Conservation (phyloP, 441 rosid genomes). For the Adansonia rubrostipa region DNA sequence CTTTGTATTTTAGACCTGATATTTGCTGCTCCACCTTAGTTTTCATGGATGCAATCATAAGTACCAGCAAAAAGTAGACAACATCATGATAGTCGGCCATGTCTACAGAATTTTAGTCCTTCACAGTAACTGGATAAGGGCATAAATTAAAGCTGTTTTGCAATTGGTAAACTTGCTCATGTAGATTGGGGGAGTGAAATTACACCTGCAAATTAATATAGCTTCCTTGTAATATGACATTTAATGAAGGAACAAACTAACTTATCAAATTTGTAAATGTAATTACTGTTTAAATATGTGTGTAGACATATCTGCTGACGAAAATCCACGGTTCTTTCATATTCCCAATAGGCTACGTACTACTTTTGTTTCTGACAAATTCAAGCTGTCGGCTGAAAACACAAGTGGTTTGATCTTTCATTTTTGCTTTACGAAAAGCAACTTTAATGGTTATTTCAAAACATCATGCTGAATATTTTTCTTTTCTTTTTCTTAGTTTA, state of each 20-base stretch:
- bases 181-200: not conserved
- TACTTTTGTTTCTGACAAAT: conserved; percentile 11
- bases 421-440: conserved; percentile 30
- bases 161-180: not conserved
- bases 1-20: not conserved
- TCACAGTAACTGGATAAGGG: not conserved
- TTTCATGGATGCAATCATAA: conserved; percentile 20
- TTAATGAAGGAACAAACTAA: not conserved
- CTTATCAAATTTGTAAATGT: not conserved
- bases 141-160: conserved; percentile 5
- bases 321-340: not conserved
- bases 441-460: conserved; percentile 24
- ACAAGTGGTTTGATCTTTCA: not conserved
- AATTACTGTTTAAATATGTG: not conserved
- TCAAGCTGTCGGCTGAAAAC: conserved; percentile 29
- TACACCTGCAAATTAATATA: not conserved
- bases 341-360: conserved; percentile 9
- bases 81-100: conserved; percentile 22
- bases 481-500: not conserved
- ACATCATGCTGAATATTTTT: not conserved
- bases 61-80: conserved; percentile 18
- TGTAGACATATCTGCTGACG: not conserved
- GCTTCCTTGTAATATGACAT: not conserved
- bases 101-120: not conserved
- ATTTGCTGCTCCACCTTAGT: conserved; percentile 9